Evolutionary conservation across 1,139 yeast species (phyloP), one percentile per base, ranked within the genome.

Genomic region (Lodderomyces oxycetoniae): DNA sequence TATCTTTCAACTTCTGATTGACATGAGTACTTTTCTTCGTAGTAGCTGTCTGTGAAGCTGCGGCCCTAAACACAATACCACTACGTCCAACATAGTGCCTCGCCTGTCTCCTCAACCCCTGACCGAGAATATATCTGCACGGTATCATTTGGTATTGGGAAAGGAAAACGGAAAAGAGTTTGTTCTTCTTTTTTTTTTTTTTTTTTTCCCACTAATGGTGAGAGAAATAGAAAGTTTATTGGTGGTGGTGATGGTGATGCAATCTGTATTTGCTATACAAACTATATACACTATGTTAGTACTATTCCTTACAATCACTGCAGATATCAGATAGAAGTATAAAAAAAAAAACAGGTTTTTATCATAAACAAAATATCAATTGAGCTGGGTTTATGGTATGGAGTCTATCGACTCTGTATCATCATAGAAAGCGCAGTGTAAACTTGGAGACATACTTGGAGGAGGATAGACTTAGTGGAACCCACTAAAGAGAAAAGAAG

Each of bases 281-380:
- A n/a, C n/a, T n/a, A n/a, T n/a, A n/a, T n/a, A n/a, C n/a, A n/a
- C n/a, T n/a, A n/a, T n/a, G n/a, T n/a, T n/a, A n/a, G n/a, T n/a
- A n/a, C n/a, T n/a, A n/a, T n/a, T n/a, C n/a, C n/a, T n/a, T n/a
- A n/a, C n/a, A n/a, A n/a, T n/a, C n/a, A n/a, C n/a, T n/a, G n/a
- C n/a, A n/a, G n/a, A n/a, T n/a, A n/a, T n/a, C n/a, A n/a, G n/a
- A n/a, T n/a, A 20, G 10, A 20, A 20, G 13, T 24, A 11, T 9
- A 24, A 24, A 24, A 8, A 24, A 31, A 19, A 31, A 23, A 31
- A 38, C 33, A 45, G 49, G 51, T 54, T 67, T 62, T 64, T 67
- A 62, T 67, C 73, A 67, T 49, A 63, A 63, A 65, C 71, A 64
- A 63, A 65, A 57, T 59, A 65, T 67, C 73, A 67, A 67, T 60